Percentiles rank a stretch among this genome's conserved stretches.
These are phyloP conservation scores for Metschnikowia sp. DNA, from an alignment of 805 yeast genomes.

Conservation along the genomic window DNA sequence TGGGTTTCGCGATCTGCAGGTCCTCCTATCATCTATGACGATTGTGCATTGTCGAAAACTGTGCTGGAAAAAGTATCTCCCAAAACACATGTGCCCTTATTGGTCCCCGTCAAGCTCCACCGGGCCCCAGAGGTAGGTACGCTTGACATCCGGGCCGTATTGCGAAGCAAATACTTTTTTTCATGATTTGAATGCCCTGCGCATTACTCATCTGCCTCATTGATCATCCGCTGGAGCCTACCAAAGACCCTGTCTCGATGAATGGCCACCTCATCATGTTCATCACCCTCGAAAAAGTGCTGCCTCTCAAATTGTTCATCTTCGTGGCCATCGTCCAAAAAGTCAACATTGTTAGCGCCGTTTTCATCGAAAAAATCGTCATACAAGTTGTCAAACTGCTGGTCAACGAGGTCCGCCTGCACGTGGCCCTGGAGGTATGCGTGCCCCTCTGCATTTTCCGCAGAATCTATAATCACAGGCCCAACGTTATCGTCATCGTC, in stretches of 20 bases:
- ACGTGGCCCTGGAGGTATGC: constrained; percentile 19
- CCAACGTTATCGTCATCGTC: constrained; percentile 15
- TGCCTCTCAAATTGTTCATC: constrained; percentile 38
- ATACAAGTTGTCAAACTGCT: constrained; percentile 18
- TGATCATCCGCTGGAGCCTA: constrained; percentile 52
- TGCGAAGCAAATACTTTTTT: constrained; percentile 35
- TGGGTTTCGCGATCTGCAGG: constrained; percentile 4
- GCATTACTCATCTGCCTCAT: constrained; percentile 23
- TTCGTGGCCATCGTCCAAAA: constrained; percentile 9
- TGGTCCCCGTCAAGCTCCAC: constrained; percentile 29
- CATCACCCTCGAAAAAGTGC: constrained; percentile 54
- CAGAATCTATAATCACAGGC: constrained; percentile 13
- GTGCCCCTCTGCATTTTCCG: constrained; percentile 13
- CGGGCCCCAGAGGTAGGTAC: constrained; percentile 30
- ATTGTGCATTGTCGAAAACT: neutral
- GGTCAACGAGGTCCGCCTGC: constrained; percentile 17
- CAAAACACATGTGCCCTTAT: constrained; percentile 22
- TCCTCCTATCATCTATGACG: constrained; percentile 5
- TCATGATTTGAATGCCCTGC: constrained; percentile 18
- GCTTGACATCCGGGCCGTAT: constrained; percentile 30
- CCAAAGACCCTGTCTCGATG: constrained; percentile 65
- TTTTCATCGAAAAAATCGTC: constrained; percentile 29
- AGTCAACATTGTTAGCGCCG: constrained; percentile 32
- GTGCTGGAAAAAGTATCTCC: neutral
- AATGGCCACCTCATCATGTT: constrained; percentile 57